Percentiles rank a stretch among this genome's conserved stretches.
These are phyloP conservation scores for Leucogyrophana mollusca DNA, from an alignment of 768 basidiomycete genomes.

Conservation along the genomic window DNA sequence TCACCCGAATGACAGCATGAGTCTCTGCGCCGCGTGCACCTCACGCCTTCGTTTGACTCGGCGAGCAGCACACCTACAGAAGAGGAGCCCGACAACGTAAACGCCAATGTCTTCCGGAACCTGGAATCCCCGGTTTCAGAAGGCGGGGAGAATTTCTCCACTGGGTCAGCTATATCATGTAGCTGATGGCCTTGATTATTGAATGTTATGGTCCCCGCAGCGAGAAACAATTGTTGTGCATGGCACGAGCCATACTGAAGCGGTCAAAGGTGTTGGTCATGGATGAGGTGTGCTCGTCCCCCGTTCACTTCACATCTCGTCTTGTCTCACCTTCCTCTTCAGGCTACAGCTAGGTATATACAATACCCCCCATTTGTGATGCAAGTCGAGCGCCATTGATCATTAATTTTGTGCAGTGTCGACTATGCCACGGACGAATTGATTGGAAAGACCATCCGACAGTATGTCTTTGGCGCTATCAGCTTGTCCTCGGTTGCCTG, in stretches of 20 bases:
- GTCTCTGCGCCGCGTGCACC: constrained; percentile 79
- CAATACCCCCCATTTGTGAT: background rate
- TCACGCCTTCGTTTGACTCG: constrained; percentile 61
- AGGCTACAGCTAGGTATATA: constrained; percentile 67
- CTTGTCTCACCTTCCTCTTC: constrained; percentile 6
- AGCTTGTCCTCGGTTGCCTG: background rate
- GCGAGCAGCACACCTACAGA: constrained; percentile 20
- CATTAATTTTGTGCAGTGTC: constrained; percentile 38
- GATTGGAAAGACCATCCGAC: constrained; percentile 77
- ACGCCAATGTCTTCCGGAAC: constrained; percentile 74
- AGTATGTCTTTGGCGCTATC: constrained; percentile 44
- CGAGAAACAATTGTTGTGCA: constrained; percentile 84
- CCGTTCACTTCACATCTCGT: background rate
- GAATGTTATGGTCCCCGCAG: constrained; percentile 26
- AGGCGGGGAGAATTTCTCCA: constrained; percentile 88
- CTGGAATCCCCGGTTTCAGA: constrained; percentile 76
- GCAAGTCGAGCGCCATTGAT: background rate
- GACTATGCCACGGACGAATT: constrained; percentile 90
- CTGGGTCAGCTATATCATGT: constrained; percentile 48
- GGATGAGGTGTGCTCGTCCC: constrained; percentile 68
- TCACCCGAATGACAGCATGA: constrained; percentile 55
- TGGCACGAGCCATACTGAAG: constrained; percentile 84
- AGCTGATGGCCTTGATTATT: constrained; percentile 1
- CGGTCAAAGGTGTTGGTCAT: constrained; percentile 77
- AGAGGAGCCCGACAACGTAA: constrained; percentile 49